phyloP scores from a whole-genome alignment of 768 basidiomycete species.

The Boletus rufocinnamomeus region DNA sequence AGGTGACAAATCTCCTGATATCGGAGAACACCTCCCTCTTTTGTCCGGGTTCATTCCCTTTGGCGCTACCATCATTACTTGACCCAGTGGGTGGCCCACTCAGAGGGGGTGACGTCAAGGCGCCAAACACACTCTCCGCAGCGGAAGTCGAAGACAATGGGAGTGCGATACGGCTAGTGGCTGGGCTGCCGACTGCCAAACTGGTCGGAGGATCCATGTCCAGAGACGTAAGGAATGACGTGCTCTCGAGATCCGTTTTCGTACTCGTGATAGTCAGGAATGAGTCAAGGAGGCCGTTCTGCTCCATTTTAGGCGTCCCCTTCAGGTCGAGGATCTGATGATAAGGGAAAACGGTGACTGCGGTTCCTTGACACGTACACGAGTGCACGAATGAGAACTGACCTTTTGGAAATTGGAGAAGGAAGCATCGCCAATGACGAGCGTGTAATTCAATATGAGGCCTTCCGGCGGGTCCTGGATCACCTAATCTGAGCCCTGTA shows the following conservation, averaged over 20 bases:
- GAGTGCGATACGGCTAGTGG: conserved; percentile 60
- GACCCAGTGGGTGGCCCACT: conserved; percentile 66
- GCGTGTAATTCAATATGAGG: conserved; percentile 93
- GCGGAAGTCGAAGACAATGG: conserved; percentile 40
- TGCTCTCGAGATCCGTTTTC: conserved; percentile 81
- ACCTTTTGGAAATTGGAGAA: conserved; percentile 99
- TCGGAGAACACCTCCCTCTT: conserved; percentile 87
- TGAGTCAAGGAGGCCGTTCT: conserved; percentile 87
- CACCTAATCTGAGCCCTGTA: background rate
- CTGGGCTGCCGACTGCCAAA: conserved; percentile 64
- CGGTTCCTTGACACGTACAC: conserved; percentile 2
- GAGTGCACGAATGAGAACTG: conserved; percentile 4
- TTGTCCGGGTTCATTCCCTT: conserved; percentile 44
- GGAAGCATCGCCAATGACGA: conserved; percentile 91
- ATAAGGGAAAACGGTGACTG: conserved; percentile 8
- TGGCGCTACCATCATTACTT: conserved; percentile 44
- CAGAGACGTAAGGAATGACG: conserved; percentile 89
- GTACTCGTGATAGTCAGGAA: conserved; percentile 94
- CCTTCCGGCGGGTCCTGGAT: conserved; percentile 87
- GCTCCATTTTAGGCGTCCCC: conserved; percentile 82
- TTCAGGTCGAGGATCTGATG: conserved; percentile 91
- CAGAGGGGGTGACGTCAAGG: conserved; percentile 59
- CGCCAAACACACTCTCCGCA: conserved; percentile 59
- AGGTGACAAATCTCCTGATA: conserved; percentile 84
- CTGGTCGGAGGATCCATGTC: conserved; percentile 89